Evolutionary conservation across 768 basidiomycete genomes (phyloP).

Genomic region (Kwoniella newhampshirensis): DNA sequence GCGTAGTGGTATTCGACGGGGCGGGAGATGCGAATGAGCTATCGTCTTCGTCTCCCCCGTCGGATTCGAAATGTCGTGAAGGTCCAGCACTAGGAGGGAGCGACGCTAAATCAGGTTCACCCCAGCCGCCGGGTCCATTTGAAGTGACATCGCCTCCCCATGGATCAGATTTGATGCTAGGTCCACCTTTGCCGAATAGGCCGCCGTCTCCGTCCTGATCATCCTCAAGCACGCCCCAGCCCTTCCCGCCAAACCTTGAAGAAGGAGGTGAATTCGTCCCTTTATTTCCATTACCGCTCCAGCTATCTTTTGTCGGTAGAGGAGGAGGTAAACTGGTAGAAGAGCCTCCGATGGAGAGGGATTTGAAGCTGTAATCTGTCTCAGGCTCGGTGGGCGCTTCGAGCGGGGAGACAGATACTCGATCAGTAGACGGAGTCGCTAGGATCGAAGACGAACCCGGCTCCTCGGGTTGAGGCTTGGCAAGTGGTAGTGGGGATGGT

Average conservation of each 20-base stretch:
- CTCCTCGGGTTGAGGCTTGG: not conserved
- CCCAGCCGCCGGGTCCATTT: constrained; percentile 21
- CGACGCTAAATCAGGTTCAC: constrained; percentile 16
- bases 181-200: constrained; percentile 43
- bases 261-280: constrained; percentile 2
- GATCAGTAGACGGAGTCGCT: constrained; percentile 33
- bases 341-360: constrained; percentile 35
- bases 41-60: not conserved
- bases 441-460: constrained; percentile 6
- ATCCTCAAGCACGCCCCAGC: constrained; percentile 45
- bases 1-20: not conserved
- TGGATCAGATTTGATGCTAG: constrained; percentile 23
- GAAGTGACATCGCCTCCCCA: constrained; percentile 14
- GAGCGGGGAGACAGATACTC: constrained; percentile 46
- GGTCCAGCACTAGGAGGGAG: constrained; percentile 12
- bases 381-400: constrained; percentile 26
- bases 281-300: constrained; percentile 1
- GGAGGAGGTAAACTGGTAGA: constrained; percentile 6
- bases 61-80: not conserved
- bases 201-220: constrained; percentile 30
- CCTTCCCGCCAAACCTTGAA: constrained; percentile 39
- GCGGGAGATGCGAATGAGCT: constrained; percentile 5
- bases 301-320: constrained; percentile 8
- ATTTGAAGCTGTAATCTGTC: constrained; percentile 41
- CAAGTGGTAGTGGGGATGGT: constrained; percentile 16